Conservation (phyloP, 495 filamentous ascomycete genomes). For the Hypoxylon crocopeplum region DNA sequence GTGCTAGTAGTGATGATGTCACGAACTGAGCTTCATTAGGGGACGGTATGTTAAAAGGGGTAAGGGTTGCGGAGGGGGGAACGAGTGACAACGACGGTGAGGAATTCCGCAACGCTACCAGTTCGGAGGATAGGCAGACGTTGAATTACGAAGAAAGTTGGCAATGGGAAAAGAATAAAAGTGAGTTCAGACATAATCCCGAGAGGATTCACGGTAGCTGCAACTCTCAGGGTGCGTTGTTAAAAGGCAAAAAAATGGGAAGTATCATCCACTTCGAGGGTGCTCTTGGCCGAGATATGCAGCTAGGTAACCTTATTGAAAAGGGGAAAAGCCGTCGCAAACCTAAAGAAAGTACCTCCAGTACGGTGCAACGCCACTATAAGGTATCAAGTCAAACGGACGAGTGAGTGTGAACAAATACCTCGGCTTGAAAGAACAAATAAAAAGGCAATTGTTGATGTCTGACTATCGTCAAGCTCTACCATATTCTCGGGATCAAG, state of each 20-base stretch:
- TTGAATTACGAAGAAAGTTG: no score
- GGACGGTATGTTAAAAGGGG: background rate
- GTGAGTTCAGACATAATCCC: no score
- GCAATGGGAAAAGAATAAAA: background rate
- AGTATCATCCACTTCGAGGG: background rate
- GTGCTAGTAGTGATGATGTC: constrained; percentile 11
- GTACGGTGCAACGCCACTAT: no score
- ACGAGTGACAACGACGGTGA: no score
- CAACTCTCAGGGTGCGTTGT: no score
- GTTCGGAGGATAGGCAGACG: no score
- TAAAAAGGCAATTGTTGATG: constrained; percentile 17
- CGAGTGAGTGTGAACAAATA: constrained; percentile 2
- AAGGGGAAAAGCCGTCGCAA: background rate
- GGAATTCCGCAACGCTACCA: no score
- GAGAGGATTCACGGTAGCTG: no score
- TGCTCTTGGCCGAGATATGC: constrained; percentile 26
- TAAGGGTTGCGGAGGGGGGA: background rate
- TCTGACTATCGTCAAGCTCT: constrained; percentile 29
- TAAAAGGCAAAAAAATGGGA: background rate
- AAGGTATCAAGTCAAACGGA: background rate
- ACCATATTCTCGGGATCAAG: background rate
- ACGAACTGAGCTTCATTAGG: background rate
- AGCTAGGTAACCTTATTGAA: constrained; percentile 29
- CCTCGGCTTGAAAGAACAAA: background rate
- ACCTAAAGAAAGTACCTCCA: no score